Conservation (phyloP, 495 filamentous ascomycete species). For the Aspergillus avenaceus region DNA sequence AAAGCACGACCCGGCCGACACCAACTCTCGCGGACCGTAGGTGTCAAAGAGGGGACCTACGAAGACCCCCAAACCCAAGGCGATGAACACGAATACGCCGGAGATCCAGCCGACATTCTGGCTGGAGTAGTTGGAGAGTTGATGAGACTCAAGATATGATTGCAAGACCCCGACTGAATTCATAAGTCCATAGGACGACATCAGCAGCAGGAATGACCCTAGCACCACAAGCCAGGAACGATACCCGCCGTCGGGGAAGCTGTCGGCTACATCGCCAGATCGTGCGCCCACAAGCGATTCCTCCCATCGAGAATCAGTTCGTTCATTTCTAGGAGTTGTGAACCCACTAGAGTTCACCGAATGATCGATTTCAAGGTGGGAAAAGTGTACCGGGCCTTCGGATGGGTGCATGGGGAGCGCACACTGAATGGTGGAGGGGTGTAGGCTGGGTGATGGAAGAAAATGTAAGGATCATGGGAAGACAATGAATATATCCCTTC, state of each 20-base stretch:
- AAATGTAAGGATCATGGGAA: too few relatives aligned
- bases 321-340: background rate
- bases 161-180: constrained; percentile 60
- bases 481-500: too few relatives aligned
- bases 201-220: constrained; percentile 59
- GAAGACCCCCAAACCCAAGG: constrained; percentile 58
- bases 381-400: background rate
- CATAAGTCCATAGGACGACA: constrained; percentile 59
- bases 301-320: background rate
- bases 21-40: constrained; percentile 51
- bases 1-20: constrained; percentile 46
- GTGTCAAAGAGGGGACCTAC: constrained; percentile 64
- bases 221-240: constrained; percentile 61
- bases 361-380: background rate
- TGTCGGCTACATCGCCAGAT: constrained; percentile 11
- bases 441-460: too few relatives aligned
- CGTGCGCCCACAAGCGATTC: background rate
- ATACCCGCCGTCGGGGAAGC: constrained; percentile 59
- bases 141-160: constrained; percentile 56
- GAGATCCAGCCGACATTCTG: constrained; percentile 65
- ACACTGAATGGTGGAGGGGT: too few relatives aligned
- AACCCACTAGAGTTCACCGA: background rate
- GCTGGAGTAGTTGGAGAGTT: constrained; percentile 50
- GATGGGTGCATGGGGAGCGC: background rate
- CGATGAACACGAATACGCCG: constrained; percentile 58